phyloP scores from a whole-genome alignment of 352 stramenopile species.

The Globisporangium solare region DNA sequence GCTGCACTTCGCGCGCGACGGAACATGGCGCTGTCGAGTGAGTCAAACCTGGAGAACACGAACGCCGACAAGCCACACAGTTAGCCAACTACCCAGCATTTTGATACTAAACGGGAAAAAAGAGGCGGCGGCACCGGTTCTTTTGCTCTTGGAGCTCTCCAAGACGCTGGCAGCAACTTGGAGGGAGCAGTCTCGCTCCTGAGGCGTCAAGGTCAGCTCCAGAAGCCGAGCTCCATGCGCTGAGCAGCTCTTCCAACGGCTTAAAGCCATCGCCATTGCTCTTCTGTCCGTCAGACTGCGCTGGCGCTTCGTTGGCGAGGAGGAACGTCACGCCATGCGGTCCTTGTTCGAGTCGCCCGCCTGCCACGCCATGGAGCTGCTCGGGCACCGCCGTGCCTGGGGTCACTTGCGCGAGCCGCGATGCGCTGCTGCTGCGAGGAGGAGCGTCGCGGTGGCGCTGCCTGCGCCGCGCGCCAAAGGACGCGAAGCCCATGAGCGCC shows the following conservation, averaged over 20 bases:
- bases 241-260: not conserved
- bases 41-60: slow-evolving; percentile 28
- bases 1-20: slow-evolving; percentile 28
- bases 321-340: slow-evolving; percentile 25
- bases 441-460: not conserved
- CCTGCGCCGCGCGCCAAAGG: slow-evolving; percentile 24
- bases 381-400: slow-evolving; percentile 31
- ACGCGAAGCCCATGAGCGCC: slow-evolving; percentile 53
- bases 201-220: not conserved
- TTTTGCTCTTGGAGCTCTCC: slow-evolving; percentile 35
- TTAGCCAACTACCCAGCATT: not conserved
- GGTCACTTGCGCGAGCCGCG: slow-evolving; percentile 25
- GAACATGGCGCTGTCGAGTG: slow-evolving; percentile 31
- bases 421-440: not conserved
- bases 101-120: too few species aligned
- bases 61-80: slow-evolving; percentile 1
- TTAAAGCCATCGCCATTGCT: not conserved
- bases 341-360: slow-evolving; percentile 14
- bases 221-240: not conserved
- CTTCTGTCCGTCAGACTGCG: not conserved
- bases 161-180: slow-evolving; percentile 17
- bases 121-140: slow-evolving; percentile 7
- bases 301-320: slow-evolving; percentile 18
- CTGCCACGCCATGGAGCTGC: not conserved
- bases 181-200: slow-evolving; percentile 6